Conservation (phyloP, 768 basidiomycete species). For the Phanerodontia chrysosporium region DNA sequence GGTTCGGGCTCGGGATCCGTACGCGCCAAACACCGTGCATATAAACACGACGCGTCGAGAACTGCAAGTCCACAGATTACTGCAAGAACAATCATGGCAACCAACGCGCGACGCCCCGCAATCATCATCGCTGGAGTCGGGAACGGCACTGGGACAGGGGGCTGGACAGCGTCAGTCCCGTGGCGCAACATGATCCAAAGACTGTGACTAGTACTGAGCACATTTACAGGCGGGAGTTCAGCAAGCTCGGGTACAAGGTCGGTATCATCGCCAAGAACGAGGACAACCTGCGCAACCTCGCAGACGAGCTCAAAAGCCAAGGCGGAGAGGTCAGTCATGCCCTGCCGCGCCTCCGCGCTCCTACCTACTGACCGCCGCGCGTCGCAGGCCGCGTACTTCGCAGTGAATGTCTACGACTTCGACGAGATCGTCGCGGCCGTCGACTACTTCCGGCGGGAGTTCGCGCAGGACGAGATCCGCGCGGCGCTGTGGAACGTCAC, state of each 20-base stretch:
- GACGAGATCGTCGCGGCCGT: slow-evolving; percentile 38
- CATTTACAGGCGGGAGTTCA: slow-evolving; percentile 47
- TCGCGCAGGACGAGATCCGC: slow-evolving; percentile 47
- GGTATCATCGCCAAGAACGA: slow-evolving; percentile 61
- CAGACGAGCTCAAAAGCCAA: slow-evolving; percentile 46
- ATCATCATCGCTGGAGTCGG: slow-evolving; percentile 57
- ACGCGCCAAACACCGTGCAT: too few species aligned
- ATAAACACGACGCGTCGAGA: too few species aligned
- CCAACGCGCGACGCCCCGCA: slow-evolving; percentile 35
- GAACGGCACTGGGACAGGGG: slow-evolving; percentile 48
- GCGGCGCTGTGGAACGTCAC: slow-evolving; percentile 65
- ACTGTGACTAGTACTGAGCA: slow-evolving; percentile 1
- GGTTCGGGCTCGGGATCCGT: neutral
- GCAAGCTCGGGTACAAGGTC: slow-evolving; percentile 60
- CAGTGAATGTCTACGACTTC: slow-evolving; percentile 36
- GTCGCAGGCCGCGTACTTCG: slow-evolving; percentile 51
- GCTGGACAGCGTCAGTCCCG: slow-evolving; percentile 47
- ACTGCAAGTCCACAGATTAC: too few species aligned
- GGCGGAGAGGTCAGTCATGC: slow-evolving; percentile 53
- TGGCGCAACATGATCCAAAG: too few species aligned
- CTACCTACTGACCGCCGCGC: neutral
- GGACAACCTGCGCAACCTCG: slow-evolving; percentile 47
- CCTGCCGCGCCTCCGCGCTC: too few species aligned
- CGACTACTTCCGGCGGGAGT: slow-evolving; percentile 44
- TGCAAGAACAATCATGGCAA: neutral